A percentile compares a stretch with the other conserved stretches of the same genome.
phyloP scores from a whole-genome alignment of 1,139 yeast species.

The Yamadazyma mexicana region DNA sequence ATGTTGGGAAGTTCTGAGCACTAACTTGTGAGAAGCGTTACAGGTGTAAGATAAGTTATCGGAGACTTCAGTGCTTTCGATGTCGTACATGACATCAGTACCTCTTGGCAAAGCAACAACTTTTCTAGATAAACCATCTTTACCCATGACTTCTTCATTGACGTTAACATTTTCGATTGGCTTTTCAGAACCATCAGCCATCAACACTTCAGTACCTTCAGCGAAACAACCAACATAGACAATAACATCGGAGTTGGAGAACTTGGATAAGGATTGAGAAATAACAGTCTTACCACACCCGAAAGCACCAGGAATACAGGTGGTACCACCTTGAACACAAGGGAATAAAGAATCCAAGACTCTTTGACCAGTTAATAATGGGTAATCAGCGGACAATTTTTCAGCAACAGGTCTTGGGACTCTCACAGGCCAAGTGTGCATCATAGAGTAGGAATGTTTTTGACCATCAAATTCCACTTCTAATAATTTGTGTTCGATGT shows the following conservation, averaged over 20 bases:
- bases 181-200: no score
- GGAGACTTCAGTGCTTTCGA: no score
- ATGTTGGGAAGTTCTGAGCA: no score
- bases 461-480: constrained; percentile 95
- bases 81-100: no score
- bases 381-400: constrained; percentile 88
- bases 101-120: no score
- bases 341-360: constrained; percentile 97
- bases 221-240: constrained; percentile 93
- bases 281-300: constrained; percentile 99
- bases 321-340: constrained; percentile 99
- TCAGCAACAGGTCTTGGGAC: constrained; percentile 98
- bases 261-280: constrained; percentile 95
- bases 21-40: no score
- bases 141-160: no score
- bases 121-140: no score
- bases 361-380: constrained; percentile 97
- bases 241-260: constrained; percentile 94
- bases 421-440: constrained; percentile 99
- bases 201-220: no score
- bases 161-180: no score
- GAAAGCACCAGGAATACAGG: constrained; percentile 99
- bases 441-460: constrained; percentile 81
- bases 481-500: constrained; percentile 81
- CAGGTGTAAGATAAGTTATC: no score